A percentile compares a stretch with the other conserved stretches of the same genome.
Conservation (phyloP, 73 alveolate genomes). For the Urostyla sp. region DNA sequence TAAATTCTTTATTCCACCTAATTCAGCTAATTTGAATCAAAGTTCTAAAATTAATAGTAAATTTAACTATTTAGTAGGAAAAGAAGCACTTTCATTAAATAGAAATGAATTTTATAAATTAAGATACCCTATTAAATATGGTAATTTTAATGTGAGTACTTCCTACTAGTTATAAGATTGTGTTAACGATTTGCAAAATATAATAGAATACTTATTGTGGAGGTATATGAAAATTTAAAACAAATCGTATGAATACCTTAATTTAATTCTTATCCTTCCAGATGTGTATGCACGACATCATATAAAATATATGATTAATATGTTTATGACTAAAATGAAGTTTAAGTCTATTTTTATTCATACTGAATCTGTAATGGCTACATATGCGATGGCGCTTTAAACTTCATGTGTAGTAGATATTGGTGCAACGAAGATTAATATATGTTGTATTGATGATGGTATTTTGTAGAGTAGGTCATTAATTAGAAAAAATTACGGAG, state of each 20-base stretch:
- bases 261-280: conserved; percentile 40
- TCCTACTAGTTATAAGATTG: conserved; percentile 19
- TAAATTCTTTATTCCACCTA: not conserved
- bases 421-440: conserved; percentile 91
- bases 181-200: conserved; percentile 16
- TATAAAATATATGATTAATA: conserved; percentile 35
- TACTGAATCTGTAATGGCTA: conserved; percentile 96
- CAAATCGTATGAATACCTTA: conserved; percentile 11
- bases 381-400: conserved; percentile 95
- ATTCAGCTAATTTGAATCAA: too few relatives aligned
- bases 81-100: conserved; percentile 43
- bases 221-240: conserved; percentile 20
- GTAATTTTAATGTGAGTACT: conserved; percentile 21
- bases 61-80: conserved; percentile 34
- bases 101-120: conserved; percentile 21
- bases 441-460: conserved; percentile 98
- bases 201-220: not conserved
- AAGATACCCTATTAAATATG: conserved; percentile 47
- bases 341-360: conserved; percentile 94
- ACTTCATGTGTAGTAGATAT: conserved; percentile 98
- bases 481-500: conserved; percentile 96
- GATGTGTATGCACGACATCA: conserved; percentile 41
- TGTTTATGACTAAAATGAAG: conserved; percentile 82
- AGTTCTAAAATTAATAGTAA: too few relatives aligned
- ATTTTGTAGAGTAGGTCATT: conserved; percentile 85